A percentile compares a stretch with the other conserved stretches of the same genome.
Evolutionary conservation across 176 grass and related monocot genomes (phyloP).

Genomic region (Oryza brachyantha): DNA sequence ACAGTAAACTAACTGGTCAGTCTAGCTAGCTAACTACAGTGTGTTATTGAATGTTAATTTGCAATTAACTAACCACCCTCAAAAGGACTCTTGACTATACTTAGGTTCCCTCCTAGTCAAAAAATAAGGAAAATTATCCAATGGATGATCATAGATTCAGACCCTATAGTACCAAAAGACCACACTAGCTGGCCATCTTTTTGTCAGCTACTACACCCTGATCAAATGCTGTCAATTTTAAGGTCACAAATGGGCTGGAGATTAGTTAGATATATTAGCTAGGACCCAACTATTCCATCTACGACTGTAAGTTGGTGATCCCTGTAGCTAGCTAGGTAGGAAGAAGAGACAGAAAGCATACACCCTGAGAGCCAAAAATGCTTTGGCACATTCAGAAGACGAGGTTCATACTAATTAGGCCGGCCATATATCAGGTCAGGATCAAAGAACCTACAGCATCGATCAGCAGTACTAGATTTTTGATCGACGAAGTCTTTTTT

Average conservation of each 20-base stretch:
- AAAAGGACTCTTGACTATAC: not conserved
- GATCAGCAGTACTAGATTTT: not conserved
- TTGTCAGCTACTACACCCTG: slow-evolving; percentile 6
- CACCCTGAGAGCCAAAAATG: slow-evolving; percentile 14
- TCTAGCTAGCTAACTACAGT: not conserved
- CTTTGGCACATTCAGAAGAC: not conserved
- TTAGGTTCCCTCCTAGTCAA: not conserved
- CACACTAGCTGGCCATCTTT: not conserved
- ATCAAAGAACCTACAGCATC: not conserved
- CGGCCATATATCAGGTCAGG: not conserved
- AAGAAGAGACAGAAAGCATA: slow-evolving; percentile 12
- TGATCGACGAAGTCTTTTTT: not conserved
- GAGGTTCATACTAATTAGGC: not conserved
- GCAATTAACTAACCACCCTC: not conserved
- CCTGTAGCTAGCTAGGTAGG: too few species aligned
- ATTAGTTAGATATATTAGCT: not conserved
- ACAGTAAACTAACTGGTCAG: not conserved
- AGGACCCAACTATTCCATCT: not conserved
- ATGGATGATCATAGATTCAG: not conserved
- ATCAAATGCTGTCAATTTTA: slow-evolving; percentile 9
- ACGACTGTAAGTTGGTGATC: not conserved
- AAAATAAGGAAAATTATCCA: not conserved
- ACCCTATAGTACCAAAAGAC: not conserved
- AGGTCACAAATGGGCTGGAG: not conserved
- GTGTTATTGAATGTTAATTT: not conserved